Evolutionary conservation across 768 basidiomycete genomes (phyloP), one percentile per base, ranked within the genome.

Genomic region (Tulasnella sp.): DNA sequence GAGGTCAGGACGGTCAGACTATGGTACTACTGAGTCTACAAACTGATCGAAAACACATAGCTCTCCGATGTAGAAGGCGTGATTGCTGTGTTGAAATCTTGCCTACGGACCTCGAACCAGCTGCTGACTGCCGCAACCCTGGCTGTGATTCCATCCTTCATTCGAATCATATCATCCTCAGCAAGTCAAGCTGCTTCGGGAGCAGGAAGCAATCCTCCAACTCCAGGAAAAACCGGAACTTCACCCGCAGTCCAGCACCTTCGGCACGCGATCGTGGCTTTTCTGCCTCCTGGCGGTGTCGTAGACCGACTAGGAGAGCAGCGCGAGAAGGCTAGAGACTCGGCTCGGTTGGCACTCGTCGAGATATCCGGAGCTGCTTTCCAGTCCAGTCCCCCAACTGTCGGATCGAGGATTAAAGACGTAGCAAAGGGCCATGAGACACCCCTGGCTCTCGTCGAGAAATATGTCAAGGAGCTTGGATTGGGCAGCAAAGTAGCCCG

Each of bases 401-500:
- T 59, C 17, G 76, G 81, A 84, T 47, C 83, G 83, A 71, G 69
- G 71, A 66, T 68, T 36, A 39, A 83, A 81, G 72, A 71, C 17
- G 37, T 41, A 16, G 39, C 42, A 41, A 93, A 92, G 79, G 85
- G 86, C 32, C 82, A 83, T 17, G 91, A 94, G 80, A 86, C 87
- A 17, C 89, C 90, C 12, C 78, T 90, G 65, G 81, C 82, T 76
- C 81, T 88, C 36, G 91, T 92, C 75, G 93, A 95, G 78, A 83
- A 87, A 62, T 84, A 85, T 75, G 69, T 95, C 74, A 86, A 85
- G 76, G 94, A 95, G 76, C 82, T 78, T 6, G 94, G 90, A 2
- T 79, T 95, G 42, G 81, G 81, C 52, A 93, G 91, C 80, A 95
- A 95, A 82, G 89, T 90, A 8, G 90, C 90, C 87, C 89, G 90